phyloP scores from a whole-genome alignment of 148 eudicot species.

The Oxyria digyna region DNA sequence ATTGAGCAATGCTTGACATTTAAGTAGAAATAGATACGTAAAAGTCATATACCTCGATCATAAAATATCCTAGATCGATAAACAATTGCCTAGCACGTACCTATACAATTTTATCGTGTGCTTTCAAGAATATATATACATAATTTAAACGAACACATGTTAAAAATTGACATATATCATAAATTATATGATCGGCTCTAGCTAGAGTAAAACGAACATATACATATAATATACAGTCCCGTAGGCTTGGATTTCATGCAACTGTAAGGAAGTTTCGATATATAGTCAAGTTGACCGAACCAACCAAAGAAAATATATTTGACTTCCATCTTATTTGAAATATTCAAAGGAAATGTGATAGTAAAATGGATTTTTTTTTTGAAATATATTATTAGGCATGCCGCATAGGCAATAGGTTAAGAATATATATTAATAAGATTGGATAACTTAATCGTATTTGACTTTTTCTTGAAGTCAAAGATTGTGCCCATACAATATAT shows the following conservation, averaged over 20 bases:
- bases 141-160: no score
- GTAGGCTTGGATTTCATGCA: slow-evolving; percentile 17
- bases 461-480: no score
- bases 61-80: background rate
- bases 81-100: background rate
- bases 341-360: background rate
- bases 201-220: background rate
- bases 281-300: background rate
- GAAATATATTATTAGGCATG: no score
- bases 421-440: no score
- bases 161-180: no score
- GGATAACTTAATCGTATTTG: no score
- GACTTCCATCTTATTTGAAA: background rate
- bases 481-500: no score
- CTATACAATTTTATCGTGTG: no score
- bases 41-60: background rate
- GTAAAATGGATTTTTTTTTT: background rate
- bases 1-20: no score
- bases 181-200: background rate
- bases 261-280: background rate
- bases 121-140: no score
- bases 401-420: no score
- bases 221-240: slow-evolving; percentile 18
- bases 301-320: background rate
- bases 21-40: no score